Base-by-base conservation (phyloP, 768 basidiomycete genomes). In the Hygrocybe punicea region DNA sequence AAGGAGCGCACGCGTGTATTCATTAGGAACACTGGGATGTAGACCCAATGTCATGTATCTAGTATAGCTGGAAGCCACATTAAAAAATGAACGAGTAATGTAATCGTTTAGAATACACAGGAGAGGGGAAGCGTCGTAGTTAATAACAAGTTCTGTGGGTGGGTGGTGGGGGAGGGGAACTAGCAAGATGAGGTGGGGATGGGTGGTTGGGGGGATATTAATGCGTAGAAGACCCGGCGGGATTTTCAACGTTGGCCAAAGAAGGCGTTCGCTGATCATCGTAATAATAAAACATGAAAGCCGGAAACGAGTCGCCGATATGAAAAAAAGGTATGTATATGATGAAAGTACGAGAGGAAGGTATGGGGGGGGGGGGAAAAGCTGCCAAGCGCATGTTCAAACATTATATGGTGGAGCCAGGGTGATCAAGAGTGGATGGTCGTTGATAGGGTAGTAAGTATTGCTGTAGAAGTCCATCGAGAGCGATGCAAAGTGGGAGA, bases 241-340 rank as follows among this genome's bases (percentile, higher is more conserved):
- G 67, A 29, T 8, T 29, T 64, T 58, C 61, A 61, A 64, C 62
- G 62, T 63, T 63, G 61, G 60, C 61, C 17, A 23, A n/a, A n/a
- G n/a, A n/a, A n/a, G 11, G 62, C 63, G 62, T 58, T 49, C 63
- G 65, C 35, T 52, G 53, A 55, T 63, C 56, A 60, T 35, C 59
- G 45, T 59, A 51, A 62, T 63, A 58, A 58, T 60, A 47, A 56
- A 46, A 55, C 62, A 33, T 51, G n/a, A 56, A 46, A 57, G 51
- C 45, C 25, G 44, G 48, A 37, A 40, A 50, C 24, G 45, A 53
- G 36, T 29, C 29, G 29, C 4, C 29, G 29, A 29, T 29, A 29
- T 29, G 29, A 29, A 29, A n/a, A n/a, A n/a, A n/a, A n/a, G n/a
- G n/a, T n/a, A n/a, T n/a, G n/a, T n/a, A n/a, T n/a, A n/a, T n/a